Conservation (phyloP, 352 stramenopile genomes). For the Pythium biforme region DNA sequence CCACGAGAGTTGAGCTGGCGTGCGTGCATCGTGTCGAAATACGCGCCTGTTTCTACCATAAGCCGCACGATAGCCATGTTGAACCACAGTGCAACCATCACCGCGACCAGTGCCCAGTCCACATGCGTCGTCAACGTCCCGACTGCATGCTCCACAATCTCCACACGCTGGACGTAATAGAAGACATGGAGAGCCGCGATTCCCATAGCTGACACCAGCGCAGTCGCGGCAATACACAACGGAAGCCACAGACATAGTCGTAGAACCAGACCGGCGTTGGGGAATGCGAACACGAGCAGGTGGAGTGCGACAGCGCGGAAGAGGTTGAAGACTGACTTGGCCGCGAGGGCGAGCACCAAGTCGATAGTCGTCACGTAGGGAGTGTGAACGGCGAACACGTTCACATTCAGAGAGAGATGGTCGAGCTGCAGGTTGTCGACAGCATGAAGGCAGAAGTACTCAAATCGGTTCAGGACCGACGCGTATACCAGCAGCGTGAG, state of each 20-base stretch:
- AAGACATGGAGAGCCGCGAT: conserved; percentile 49
- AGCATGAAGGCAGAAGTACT: conserved; percentile 49
- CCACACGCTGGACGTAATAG: conserved; percentile 51
- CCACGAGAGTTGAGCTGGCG: conserved; percentile 35
- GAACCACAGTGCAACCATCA: conserved; percentile 49
- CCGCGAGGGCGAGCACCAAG: conserved; percentile 37
- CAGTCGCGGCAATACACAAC: conserved; percentile 40
- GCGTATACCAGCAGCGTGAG: conserved; percentile 53
- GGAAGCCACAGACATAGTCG: conserved; percentile 37
- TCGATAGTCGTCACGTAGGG: conserved; percentile 39
- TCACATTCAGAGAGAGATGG: conserved; percentile 32
- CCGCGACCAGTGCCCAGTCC: conserved; percentile 39
- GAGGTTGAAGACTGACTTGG: conserved; percentile 61
- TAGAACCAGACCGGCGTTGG: conserved; percentile 39
- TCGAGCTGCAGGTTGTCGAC: conserved; percentile 26
- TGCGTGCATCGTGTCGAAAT: conserved; percentile 38
- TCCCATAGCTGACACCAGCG: conserved; percentile 40
- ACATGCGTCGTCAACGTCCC: conserved; percentile 34
- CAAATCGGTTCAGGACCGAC: conserved; percentile 61
- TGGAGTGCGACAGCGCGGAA: conserved; percentile 54
- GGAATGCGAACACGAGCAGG: conserved; percentile 56
- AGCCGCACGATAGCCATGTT: conserved; percentile 39
- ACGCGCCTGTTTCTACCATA: conserved; percentile 32
- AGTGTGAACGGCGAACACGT: conserved; percentile 45
- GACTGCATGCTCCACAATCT: conserved; percentile 31